Evolutionary conservation across 2,329 filamentous ascomycete genomes (phyloP).

Genomic region (Aspergillus udagawae): DNA sequence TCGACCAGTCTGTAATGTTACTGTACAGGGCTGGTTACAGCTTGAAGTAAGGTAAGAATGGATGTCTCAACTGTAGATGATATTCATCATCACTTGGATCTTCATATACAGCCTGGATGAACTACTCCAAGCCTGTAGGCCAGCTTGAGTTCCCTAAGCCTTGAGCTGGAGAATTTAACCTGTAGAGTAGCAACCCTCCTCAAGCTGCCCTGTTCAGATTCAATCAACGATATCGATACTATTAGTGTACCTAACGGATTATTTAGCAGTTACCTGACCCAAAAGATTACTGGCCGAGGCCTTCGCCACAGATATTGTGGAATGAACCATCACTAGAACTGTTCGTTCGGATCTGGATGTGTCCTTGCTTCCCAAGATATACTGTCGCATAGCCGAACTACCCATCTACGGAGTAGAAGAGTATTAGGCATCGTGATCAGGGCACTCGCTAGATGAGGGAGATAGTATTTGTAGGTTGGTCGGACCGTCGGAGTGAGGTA

Average conservation of each 20-base stretch:
- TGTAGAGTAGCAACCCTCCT: background rate
- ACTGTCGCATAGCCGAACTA: background rate
- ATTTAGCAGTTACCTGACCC: background rate
- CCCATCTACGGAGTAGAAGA: background rate
- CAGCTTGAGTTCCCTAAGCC: background rate
- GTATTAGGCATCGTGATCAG: background rate
- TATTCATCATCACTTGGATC: background rate
- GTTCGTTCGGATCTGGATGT: background rate
- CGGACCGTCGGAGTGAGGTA: background rate
- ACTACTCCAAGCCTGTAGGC: no score
- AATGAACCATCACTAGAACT: background rate
- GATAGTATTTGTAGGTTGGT: background rate
- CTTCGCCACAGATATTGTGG: background rate
- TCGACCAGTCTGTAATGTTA: background rate
- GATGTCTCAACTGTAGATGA: no score
- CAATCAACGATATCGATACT: background rate
- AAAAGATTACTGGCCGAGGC: background rate
- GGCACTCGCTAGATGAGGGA: background rate
- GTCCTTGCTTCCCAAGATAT: background rate
- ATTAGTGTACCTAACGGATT: no score
- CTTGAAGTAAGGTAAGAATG: background rate
- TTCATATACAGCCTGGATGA: background rate
- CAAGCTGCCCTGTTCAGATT: background rate
- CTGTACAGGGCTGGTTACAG: background rate
- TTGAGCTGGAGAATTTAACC: background rate